These are phyloP conservation scores for Fraxinus ornus DNA, from an alignment of 305 asterid species.

Conservation along the genomic window DNA sequence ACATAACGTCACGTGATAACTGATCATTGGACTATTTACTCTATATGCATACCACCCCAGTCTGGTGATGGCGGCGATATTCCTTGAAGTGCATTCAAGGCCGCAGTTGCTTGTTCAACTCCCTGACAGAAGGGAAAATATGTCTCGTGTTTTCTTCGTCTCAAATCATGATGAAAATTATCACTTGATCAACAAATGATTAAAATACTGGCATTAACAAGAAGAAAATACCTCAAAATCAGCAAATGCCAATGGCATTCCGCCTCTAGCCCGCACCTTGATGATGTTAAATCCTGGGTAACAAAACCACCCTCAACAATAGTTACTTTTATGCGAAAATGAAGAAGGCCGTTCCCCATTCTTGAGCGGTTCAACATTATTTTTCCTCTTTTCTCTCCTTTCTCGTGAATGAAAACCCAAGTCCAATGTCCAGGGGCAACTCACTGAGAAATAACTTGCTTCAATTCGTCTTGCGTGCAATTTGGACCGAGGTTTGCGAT, in stretches of 20 bases:
- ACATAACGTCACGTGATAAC: no score
- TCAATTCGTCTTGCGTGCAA: slow-evolving; percentile 86
- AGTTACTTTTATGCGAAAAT: neutral
- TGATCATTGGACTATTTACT: slow-evolving; percentile 33
- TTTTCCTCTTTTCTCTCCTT: neutral
- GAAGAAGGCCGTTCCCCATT: neutral
- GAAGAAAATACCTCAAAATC: slow-evolving; percentile 72
- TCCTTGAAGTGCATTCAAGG: slow-evolving; percentile 80
- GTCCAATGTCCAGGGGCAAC: slow-evolving; percentile 27
- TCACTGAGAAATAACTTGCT: slow-evolving; percentile 71
- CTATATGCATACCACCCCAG: slow-evolving; percentile 97
- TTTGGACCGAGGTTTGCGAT: slow-evolving; percentile 93
- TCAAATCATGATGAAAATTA: neutral
- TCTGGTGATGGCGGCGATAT: slow-evolving; percentile 74
- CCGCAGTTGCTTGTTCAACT: slow-evolving; percentile 69
- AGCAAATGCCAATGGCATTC: slow-evolving; percentile 99
- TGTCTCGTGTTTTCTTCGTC: neutral
- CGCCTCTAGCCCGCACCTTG: slow-evolving; percentile 86
- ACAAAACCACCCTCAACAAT: neutral
- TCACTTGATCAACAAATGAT: neutral
- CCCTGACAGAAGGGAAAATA: slow-evolving; percentile 35
- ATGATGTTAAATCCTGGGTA: slow-evolving; percentile 74
- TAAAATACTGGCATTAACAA: neutral
- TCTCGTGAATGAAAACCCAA: neutral
- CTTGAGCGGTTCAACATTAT: neutral